phyloP scores from a whole-genome alignment of 495 filamentous ascomycete species.

The Aeminium ludgeri region DNA sequence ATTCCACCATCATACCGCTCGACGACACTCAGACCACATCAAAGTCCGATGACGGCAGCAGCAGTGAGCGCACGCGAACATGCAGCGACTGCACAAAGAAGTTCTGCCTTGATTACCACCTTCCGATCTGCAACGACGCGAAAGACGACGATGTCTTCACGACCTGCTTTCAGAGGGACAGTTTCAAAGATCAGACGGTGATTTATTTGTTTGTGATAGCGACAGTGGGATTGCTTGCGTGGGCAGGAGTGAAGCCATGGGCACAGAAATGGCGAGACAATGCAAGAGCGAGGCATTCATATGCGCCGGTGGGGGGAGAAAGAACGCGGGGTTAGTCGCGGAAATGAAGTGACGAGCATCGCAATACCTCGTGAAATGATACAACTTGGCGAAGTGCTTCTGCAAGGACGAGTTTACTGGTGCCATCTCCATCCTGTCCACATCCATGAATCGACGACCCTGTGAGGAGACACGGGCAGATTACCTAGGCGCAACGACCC shows the following conservation, averaged over 20 bases:
- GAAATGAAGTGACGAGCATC: too few relatives aligned
- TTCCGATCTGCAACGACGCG: conserved; percentile 75
- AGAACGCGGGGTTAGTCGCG: too few relatives aligned
- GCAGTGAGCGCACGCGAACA: conserved; percentile 28
- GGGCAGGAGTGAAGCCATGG: conserved; percentile 57
- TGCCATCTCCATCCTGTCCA: too few relatives aligned
- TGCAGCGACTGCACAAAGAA: conserved; percentile 83
- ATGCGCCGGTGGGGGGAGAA: conserved; percentile 1
- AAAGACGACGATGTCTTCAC: conserved; percentile 76
- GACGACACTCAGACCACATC: conserved; percentile 25
- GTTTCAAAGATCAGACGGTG: conserved; percentile 72
- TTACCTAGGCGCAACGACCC: too few relatives aligned
- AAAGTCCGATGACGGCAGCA: conserved; percentile 8
- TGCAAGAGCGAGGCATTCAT: conserved; percentile 7
- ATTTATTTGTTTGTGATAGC: conserved; percentile 84
- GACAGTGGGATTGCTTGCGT: conserved; percentile 64
- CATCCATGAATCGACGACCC: too few relatives aligned
- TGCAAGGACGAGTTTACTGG: too few relatives aligned
- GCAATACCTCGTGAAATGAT: too few relatives aligned
- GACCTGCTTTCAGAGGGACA: conserved; percentile 86
- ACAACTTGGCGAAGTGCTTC: too few relatives aligned
- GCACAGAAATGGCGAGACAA: conserved; percentile 39
- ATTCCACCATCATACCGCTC: conserved; percentile 76
- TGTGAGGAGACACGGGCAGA: too few relatives aligned
- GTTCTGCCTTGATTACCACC: conserved; percentile 70